Base-by-base conservation (phyloP, 2,329 filamentous ascomycete species). In the Coniochaeta sp. region DNA sequence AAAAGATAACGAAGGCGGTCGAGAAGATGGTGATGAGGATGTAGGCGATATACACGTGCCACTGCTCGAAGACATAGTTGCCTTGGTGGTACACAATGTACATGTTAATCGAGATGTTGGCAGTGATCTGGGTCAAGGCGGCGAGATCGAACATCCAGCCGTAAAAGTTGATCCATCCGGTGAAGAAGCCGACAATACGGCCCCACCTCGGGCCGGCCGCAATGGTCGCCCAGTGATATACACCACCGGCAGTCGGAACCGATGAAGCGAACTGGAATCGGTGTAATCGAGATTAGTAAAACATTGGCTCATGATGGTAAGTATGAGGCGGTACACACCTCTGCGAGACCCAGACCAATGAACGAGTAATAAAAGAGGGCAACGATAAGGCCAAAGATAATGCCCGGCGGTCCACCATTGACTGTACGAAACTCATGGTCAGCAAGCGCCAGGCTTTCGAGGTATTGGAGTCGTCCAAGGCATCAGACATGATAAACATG, bases 61-160 rank as follows among this genome's bases (percentile, higher is more conserved):
- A 88, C 34, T 79, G 66, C 62, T 82, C 63, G 17, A 77, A 72
- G 12, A 71, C 71, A 59, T 84, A 85, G 6, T 72, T 70, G 62
- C 17, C 54, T 1, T 78, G 77, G 66, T 87, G 81, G 71, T 83
- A 85, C 30, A 84, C 70, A 6, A 78, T 76, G 68, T 87, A 88
- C 78, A 88, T 82, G 65, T 82, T 80, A 19, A 88, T 80, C 14
- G 80, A 72, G 64, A 86, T 79, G 66, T 87, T 86, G 62, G 79
- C 80, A 4, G 83, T 76, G 61, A 88, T 85, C 60, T 80, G 77
- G 17, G 80, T 73, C 66, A 87, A 81, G 1, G 83, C 82, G 4
- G 84, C 82, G 6, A 85, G 76, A 62, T 82, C 84, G 61, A 87
- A 84, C 63, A 87, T 80, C 85, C 85, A 88, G 16, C 78, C 82